Conservation (phyloP, 805 yeast genomes). For the Metschnikowia corniflorae region DNA sequence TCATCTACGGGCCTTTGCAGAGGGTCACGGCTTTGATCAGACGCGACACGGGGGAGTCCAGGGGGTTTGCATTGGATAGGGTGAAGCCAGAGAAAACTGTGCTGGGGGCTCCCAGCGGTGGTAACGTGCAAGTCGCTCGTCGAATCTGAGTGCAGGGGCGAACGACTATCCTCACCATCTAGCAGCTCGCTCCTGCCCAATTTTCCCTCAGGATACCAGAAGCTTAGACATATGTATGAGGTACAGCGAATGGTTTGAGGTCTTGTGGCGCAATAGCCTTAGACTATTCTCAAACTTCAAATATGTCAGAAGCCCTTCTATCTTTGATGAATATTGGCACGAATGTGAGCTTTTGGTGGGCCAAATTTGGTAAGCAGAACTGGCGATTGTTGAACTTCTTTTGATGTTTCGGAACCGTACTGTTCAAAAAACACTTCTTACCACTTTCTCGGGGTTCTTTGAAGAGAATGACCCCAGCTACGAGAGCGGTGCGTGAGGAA, state of each 20-base stretch:
- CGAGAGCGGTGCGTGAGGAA: too few relatives aligned
- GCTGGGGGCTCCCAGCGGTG: too few relatives aligned
- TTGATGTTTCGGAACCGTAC: too few relatives aligned
- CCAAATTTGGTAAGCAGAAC: too few relatives aligned
- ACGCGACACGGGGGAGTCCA: not conserved
- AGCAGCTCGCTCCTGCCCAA: slow-evolving; percentile 38
- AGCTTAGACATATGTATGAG: slow-evolving; percentile 41
- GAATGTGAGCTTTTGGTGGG: slow-evolving; percentile 45
- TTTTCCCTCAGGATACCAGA: slow-evolving; percentile 34
- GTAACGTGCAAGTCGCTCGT: slow-evolving; percentile 45
- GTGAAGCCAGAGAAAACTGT: not conserved
- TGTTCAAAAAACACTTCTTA: too few relatives aligned
- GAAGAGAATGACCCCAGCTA: too few relatives aligned
- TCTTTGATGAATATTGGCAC: slow-evolving; percentile 22
- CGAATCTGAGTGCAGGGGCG: slow-evolving; percentile 45
- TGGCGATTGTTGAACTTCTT: too few relatives aligned
- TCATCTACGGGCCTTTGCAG: too few relatives aligned
- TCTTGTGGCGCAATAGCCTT: slow-evolving; percentile 38
- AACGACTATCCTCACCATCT: slow-evolving; percentile 42
- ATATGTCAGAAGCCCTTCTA: not conserved
- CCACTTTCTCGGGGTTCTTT: too few relatives aligned
- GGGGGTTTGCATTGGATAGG: not conserved
- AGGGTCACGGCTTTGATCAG: too few relatives aligned
- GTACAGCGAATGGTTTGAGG: slow-evolving; percentile 42
- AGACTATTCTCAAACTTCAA: slow-evolving; percentile 41